These are phyloP conservation scores for Aspergillus panamensis DNA, from an alignment of 495 filamentous ascomycete genomes.

Conservation along the genomic window DNA sequence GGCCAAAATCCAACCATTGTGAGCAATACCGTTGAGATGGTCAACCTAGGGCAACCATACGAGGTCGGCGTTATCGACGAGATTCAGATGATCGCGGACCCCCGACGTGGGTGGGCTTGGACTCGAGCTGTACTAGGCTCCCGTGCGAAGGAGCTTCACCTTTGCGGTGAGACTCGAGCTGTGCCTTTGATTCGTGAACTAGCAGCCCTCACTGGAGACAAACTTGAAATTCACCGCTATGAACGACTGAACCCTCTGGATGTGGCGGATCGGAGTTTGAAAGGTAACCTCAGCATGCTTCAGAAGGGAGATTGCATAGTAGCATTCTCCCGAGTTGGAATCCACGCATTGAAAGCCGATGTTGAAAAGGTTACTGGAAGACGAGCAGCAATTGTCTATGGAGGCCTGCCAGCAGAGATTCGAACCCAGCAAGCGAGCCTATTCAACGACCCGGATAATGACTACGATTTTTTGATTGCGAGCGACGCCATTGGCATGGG, in stretches of 20 bases:
- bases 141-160: slow-evolving; percentile 81
- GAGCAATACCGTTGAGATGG: slow-evolving; percentile 97
- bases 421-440: slow-evolving; percentile 83
- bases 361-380: slow-evolving; percentile 74
- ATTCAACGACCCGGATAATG: slow-evolving; percentile 92
- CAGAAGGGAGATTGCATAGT: slow-evolving; percentile 89
- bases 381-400: slow-evolving; percentile 90
- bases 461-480: slow-evolving; percentile 90
- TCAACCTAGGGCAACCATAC: slow-evolving; percentile 61
- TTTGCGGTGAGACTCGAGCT: slow-evolving; percentile 85
- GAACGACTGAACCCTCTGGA: slow-evolving; percentile 75
- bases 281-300: slow-evolving; percentile 60
- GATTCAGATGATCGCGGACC: slow-evolving; percentile 92
- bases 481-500: slow-evolving; percentile 99
- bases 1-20: slow-evolving; percentile 51
- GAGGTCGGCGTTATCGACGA: slow-evolving; percentile 97
- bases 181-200: slow-evolving; percentile 77
- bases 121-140: slow-evolving; percentile 87
- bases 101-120: slow-evolving; percentile 91
- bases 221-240: slow-evolving; percentile 75
- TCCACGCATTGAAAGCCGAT: slow-evolving; percentile 73
- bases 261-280: slow-evolving; percentile 57
- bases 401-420: slow-evolving; percentile 86
- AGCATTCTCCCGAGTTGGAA: slow-evolving; percentile 72
- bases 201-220: slow-evolving; percentile 78